Percentiles rank a stretch among this genome's conserved stretches.
phyloP scores from a whole-genome alignment of 768 basidiomycete species.

The Russula lepida region DNA sequence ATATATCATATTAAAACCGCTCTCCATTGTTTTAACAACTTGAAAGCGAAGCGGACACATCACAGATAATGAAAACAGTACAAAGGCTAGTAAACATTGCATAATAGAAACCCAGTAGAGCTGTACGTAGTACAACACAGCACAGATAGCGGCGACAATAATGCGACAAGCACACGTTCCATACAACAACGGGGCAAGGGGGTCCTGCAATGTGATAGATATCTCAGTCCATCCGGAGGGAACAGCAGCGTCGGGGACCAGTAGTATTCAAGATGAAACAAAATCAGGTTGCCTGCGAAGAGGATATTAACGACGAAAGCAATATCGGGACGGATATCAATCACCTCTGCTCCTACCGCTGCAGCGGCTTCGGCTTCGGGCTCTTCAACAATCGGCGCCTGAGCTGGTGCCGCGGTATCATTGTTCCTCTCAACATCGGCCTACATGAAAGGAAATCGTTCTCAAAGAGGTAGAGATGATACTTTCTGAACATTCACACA shows the following conservation, averaged over 20 bases:
- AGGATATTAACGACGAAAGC: neutral
- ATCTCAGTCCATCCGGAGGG: constrained; percentile 5
- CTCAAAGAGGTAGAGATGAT: neutral
- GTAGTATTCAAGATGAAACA: constrained; percentile 10
- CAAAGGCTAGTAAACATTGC: constrained; percentile 15
- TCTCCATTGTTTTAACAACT: neutral
- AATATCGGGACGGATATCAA: neutral
- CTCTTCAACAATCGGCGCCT: constrained; percentile 19
- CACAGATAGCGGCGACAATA: constrained; percentile 16
- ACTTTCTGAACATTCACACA: constrained; percentile 18
- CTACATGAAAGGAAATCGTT: constrained; percentile 1
- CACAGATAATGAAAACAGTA: constrained; percentile 5
- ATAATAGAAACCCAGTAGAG: constrained; percentile 18
- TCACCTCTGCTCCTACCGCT: neutral
- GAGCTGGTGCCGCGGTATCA: constrained; percentile 5
- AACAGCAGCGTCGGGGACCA: neutral
- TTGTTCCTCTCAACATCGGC: constrained; percentile 17
- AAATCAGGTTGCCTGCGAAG: constrained; percentile 11
- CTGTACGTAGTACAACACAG: constrained; percentile 19
- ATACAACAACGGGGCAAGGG: constrained; percentile 13
- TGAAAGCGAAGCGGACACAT: neutral
- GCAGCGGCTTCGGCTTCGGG: constrained; percentile 19
- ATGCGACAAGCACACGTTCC: constrained; percentile 17
- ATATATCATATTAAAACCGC: neutral
- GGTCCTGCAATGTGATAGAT: constrained; percentile 18